Base-by-base conservation (phyloP, 192 early-diverging fungal genomes). In the Entomortierella parvispora region DNA sequence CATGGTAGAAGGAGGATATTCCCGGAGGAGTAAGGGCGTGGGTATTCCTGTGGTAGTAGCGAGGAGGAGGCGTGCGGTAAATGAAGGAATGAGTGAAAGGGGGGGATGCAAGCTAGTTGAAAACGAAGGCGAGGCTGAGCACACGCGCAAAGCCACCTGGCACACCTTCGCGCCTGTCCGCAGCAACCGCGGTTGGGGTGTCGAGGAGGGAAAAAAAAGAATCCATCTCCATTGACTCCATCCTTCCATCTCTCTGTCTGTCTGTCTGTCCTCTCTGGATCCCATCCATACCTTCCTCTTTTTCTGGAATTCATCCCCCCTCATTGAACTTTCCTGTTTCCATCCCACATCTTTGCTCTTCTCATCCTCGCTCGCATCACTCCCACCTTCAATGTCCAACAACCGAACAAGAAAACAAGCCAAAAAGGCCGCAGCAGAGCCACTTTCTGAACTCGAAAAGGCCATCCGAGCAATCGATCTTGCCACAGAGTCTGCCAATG, bases 381-480 rank as follows among this genome's bases (percentile, higher is more conserved):
- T 10, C n/a, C 8, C 18, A 9, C 17, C n/a, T 40, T 40, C 28
- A 26, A 71, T 80, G 59, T 84, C 83, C 34, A 80, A 80, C 57
- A 76, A 71, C 42, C 67, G 81, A 6, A 60, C 52, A 18, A 79
- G 74, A 28, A 86, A 86, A 42, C 71, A 81, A 32, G 80, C 78
- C 34, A 84, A 84, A 28, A 79, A 62, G 23, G 60, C 68, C 22
- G 58, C 65, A 54, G 58, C 67, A 51, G 71, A 81, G 46, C 65
- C 79, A 2, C 83, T 86, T 55, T 68, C 74, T 58, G 76, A 81
- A 23, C 60, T 86, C 9, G 83, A 86, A 51, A 72, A 71, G 32
- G 85, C 85, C 14, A 78, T 86, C 12, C 74, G 65, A 2, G 74
- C 58, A 9, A 86, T 79, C 31, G 85, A 86, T 59, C 31, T 86